These are phyloP conservation scores for Macrolepiota fuliginosa DNA, from an alignment of 768 basidiomycete genomes.

Conservation along the genomic window DNA sequence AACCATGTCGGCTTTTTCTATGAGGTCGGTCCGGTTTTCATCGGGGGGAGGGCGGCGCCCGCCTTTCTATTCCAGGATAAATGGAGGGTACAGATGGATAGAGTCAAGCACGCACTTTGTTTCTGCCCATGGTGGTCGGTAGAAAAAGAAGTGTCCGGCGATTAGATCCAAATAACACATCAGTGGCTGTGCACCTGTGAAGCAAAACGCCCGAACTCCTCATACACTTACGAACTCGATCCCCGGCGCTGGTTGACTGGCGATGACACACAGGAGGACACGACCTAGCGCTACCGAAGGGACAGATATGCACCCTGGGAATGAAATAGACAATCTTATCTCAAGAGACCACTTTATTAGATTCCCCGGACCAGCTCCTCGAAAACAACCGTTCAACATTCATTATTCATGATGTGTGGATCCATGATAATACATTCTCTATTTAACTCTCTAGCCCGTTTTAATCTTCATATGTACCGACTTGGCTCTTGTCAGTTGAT, in stretches of 20 bases:
- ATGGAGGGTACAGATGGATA: background rate
- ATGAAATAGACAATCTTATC: too few species aligned
- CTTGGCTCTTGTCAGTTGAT: conserved; percentile 81
- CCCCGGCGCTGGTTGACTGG: too few species aligned
- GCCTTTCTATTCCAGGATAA: conserved; percentile 4
- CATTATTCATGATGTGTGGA: too few species aligned
- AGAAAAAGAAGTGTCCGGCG: background rate
- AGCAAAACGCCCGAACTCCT: background rate
- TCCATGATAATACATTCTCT: background rate
- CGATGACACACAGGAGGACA: too few species aligned
- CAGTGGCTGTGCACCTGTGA: conserved; percentile 6
- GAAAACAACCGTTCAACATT: too few species aligned
- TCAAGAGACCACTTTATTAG: too few species aligned
- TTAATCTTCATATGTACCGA: conserved; percentile 82
- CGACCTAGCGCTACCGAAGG: too few species aligned
- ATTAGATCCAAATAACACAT: conserved; percentile 11
- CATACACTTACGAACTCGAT: background rate
- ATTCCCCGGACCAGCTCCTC: too few species aligned
- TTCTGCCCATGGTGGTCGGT: conserved; percentile 9
- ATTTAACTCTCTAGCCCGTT: conserved; percentile 27
- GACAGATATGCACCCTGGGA: too few species aligned
- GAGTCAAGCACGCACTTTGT: conserved; percentile 3
- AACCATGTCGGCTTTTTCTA: conserved; percentile 63
- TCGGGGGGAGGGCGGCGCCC: conserved; percentile 12
- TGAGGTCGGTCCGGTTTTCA: conserved; percentile 43